These are phyloP conservation scores for Cutaneotrichosporon mucoides DNA, from an alignment of 1,284 basidiomycete species.

Conservation along the genomic window DNA sequence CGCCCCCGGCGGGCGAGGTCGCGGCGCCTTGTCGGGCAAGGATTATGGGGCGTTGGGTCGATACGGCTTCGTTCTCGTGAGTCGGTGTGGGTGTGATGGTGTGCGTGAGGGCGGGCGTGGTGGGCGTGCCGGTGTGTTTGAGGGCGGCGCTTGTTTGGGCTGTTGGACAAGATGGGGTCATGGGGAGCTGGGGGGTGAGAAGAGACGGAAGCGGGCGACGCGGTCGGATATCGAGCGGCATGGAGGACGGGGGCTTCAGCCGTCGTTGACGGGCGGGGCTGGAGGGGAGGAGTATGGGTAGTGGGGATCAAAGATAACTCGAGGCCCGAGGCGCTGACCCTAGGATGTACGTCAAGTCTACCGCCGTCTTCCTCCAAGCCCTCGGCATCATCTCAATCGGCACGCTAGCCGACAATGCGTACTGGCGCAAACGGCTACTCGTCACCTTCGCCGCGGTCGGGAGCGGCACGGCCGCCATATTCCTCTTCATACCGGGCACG, in stretches of 20 bases:
- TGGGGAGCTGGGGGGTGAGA: too few species aligned
- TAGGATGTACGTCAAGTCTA: slow-evolving; percentile 79
- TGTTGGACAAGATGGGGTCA: too few species aligned
- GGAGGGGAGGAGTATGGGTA: too few species aligned
- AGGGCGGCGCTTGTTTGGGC: too few species aligned
- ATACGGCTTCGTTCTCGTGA: slow-evolving; percentile 81
- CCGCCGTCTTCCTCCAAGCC: slow-evolving; percentile 79
- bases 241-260: too few species aligned
- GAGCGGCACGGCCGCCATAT: slow-evolving; percentile 60
- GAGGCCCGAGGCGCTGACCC: too few species aligned
- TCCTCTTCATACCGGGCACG: slow-evolving; percentile 66
- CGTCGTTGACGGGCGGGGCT: too few species aligned
- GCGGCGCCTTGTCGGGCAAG: slow-evolving; percentile 35
- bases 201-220: too few species aligned
- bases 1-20: slow-evolving; percentile 9
- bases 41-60: slow-evolving; percentile 64
- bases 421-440: slow-evolving; percentile 71
- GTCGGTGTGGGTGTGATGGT: slow-evolving; percentile 25
- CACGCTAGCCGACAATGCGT: slow-evolving; percentile 75
- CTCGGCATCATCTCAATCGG: slow-evolving; percentile 86
- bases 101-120: too few species aligned
- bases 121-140: too few species aligned
- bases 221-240: too few species aligned
- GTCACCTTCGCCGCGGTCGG: slow-evolving; percentile 69
- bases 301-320: too few species aligned